phyloP scores from a whole-genome alignment of 768 basidiomycete genomes.

The Lentinula aciculospora region DNA sequence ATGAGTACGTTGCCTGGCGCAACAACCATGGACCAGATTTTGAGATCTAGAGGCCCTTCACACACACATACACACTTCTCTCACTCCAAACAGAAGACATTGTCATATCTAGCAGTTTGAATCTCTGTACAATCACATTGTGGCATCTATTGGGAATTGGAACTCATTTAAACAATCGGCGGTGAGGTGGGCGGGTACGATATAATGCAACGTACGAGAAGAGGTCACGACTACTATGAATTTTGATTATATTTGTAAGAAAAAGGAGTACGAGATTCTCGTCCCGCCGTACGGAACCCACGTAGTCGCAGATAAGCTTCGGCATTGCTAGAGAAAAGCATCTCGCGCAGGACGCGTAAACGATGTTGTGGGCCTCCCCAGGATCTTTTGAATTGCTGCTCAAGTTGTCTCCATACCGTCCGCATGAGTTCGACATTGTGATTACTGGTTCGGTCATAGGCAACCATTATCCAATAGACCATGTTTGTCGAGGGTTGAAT shows the following conservation, averaged over 20 bases:
- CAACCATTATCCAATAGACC: conserved; percentile 64
- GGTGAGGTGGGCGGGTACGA: no score
- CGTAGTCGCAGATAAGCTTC: not conserved
- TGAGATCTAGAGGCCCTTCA: not conserved
- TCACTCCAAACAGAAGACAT: not conserved
- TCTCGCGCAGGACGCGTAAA: conserved; percentile 30
- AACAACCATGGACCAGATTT: conserved; percentile 23
- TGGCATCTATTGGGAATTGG: not conserved
- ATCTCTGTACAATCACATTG: not conserved
- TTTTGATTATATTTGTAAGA: not conserved
- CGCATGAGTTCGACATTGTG: conserved; percentile 45
- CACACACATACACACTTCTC: not conserved
- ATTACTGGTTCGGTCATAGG: conserved; percentile 57
- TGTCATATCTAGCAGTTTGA: not conserved
- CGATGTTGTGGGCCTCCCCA: conserved; percentile 42
- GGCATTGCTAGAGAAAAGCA: conserved; percentile 23
- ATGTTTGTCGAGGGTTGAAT: conserved; percentile 37
- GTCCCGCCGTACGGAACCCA: not conserved
- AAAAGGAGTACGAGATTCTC: not conserved
- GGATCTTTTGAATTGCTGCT: conserved; percentile 42
- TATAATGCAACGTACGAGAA: no score
- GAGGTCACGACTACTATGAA: not conserved
- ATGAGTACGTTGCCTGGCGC: conserved; percentile 76
- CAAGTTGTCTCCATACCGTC: conserved; percentile 50
- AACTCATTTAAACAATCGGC: no score